Percentiles rank a stretch among this genome's conserved stretches.
Evolutionary conservation across 23 red algal genomes (phyloP).

Genomic region (Gracilaria vermiculophylla): DNA sequence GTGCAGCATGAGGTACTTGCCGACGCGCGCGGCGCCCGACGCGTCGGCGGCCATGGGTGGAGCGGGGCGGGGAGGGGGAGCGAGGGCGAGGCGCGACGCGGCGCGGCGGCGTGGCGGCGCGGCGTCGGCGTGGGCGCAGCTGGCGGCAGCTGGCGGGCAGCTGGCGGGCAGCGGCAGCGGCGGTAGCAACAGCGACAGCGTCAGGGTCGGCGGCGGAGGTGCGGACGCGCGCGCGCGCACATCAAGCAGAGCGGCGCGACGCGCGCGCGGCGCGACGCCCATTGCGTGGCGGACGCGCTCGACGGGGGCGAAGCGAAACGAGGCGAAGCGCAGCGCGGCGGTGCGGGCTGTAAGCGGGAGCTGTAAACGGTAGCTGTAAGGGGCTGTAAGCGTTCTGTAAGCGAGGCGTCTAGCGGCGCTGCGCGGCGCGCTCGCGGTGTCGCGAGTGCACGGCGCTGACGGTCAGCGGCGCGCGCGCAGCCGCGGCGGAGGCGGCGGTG

Average conservation of each 20-base stretch:
- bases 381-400: no score
- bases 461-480: neutral
- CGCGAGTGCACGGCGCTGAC: no score
- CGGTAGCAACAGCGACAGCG: no score
- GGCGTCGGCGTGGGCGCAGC: no score
- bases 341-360: neutral
- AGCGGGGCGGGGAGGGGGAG: no score
- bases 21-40: constrained; percentile 48
- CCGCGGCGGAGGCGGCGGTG: neutral
- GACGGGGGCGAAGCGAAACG: no score
- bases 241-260: neutral
- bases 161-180: neutral
- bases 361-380: neutral
- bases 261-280: neutral
- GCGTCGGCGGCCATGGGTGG: neutral
- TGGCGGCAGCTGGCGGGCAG: neutral
- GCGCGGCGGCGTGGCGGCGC: no score
- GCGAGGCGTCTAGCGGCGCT: no score
- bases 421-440: neutral
- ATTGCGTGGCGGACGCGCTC: no score
- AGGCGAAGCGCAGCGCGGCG: neutral
- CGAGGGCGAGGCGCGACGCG: no score
- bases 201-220: no score
- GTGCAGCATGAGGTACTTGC: constrained; percentile 82
- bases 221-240: neutral